Base-by-base conservation (phyloP, 148 eudicot genomes). In the Fagopyrum homotropicum region DNA sequence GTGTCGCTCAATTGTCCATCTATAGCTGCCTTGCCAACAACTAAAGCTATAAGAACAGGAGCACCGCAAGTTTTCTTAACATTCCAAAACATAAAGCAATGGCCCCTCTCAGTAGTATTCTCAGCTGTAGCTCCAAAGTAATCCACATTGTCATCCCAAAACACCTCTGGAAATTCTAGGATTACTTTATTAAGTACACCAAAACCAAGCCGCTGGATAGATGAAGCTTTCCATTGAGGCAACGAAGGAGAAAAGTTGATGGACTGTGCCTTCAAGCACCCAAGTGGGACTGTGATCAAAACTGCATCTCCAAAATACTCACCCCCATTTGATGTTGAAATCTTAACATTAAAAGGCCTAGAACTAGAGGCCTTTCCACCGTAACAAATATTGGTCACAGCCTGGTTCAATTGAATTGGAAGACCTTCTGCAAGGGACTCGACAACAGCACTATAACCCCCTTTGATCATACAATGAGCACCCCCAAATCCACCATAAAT, bases 81-180 rank as follows among this genome's bases (percentile, higher is more conserved):
- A 84, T 96, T 96, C 98, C 99, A 96, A 75, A 96, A 96, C 99
- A 92, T 96, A 82, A 96, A 96, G 86, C 99, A 96, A 57, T 82
- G 82, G 52, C 99, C 99, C 75, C 99, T 85, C 72, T 79, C 77
- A 70, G 88, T 86, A 52, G 90, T 86, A 54, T 85, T 81, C 77
- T 92, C 97, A 46, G 99, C 97, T 75, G 99, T 96, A 70, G 98
- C 99, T 81, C 99, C 99, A 85, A 96, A 96, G 83, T 96, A 96
- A 84, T 96, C 99, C 72, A 96, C 92, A 40, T 87, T 81, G 72
- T 96, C 98, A 79, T 96, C 98, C 99, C 99, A 96, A 81, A 96
- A 96, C 40, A 87, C 94, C 73, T 86, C 88, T 7, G 97, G 84
- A 54, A 96, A 96, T 79, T 96, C 99, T 79, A 96, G 54, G 73